Evolutionary conservation across 306 rosid genomes (phyloP), one percentile per base, ranked within the genome.

Genomic region (Datisca glomerata): DNA sequence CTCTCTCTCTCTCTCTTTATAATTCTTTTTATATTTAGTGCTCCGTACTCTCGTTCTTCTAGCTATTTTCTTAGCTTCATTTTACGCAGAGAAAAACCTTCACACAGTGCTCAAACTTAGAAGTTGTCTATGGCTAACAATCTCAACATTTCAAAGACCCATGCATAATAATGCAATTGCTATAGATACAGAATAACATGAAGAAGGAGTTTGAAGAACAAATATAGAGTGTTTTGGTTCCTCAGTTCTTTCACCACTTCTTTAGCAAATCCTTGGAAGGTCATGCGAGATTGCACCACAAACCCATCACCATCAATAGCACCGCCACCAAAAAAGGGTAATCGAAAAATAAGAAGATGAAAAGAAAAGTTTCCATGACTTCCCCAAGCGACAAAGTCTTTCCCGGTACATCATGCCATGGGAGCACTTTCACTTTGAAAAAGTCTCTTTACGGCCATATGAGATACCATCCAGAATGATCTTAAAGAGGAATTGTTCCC

Each of bases 211-310:
- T 8, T n/a, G n/a, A n/a, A n/a, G n/a, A n/a, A n/a, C 8, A 20
- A 10, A 6, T 7, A 15, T 8, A 17, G 6, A 14, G 6, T 41
- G 18, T 41, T 41, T 17, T n/a, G n/a, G n/a, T n/a, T n/a, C n/a
- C 43, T 35, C 37, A 22, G 1, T 6, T 47, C 13, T 75, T 74
- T 13, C 15, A 13, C 9, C 13, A 37, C 6, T 75, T 17, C 27
- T 62, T 66, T 7, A 66, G 72, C 0, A 75, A 70, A 48, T 74
- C 83, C 7, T 59, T 70, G 0, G 83, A 67, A 16, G 83, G 83
- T 22, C 83, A 75, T 59, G 60, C 31, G 67, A 71, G 72, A 54
- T 57, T 70, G 51, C 83, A 75, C 47, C 6, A 6, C 10, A 10
- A 4, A 34, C 6, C 6, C 40, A 8, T 13, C 6, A 34, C 8